phyloP scores from a whole-genome alignment of 441 rosid species.

The Mallotus repandus region DNA sequence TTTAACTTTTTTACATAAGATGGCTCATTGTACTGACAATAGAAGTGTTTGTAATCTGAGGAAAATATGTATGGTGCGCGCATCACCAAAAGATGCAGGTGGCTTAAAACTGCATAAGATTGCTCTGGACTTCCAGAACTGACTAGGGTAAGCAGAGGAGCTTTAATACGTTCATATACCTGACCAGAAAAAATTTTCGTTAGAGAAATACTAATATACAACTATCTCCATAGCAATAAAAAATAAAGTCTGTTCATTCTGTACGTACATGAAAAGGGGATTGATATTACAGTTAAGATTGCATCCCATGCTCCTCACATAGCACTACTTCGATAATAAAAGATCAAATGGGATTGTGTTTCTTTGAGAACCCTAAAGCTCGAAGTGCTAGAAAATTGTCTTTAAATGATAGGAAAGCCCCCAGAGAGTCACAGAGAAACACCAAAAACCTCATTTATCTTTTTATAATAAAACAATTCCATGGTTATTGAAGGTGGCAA shows the following conservation, averaged over 20 bases:
- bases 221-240: slow-evolving; percentile 15
- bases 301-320: background rate
- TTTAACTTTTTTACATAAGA: slow-evolving; percentile 90
- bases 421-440: background rate
- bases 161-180: slow-evolving; percentile 98
- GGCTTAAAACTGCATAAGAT: slow-evolving; percentile 91
- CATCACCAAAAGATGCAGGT: slow-evolving; percentile 92
- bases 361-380: background rate
- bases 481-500: background rate
- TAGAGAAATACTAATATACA: slow-evolving; percentile 23
- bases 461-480: background rate
- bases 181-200: slow-evolving; percentile 31
- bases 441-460: background rate
- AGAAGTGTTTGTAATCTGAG: slow-evolving; percentile 87
- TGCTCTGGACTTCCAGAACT: slow-evolving; percentile 99
- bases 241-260: slow-evolving; percentile 6
- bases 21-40: slow-evolving; percentile 96
- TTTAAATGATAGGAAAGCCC: background rate
- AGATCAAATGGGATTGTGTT: background rate
- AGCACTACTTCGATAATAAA: background rate
- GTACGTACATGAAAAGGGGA: background rate
- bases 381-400: background rate
- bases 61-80: slow-evolving; percentile 91
- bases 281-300: slow-evolving; percentile 2
- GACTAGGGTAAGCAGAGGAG: slow-evolving; percentile 91